Base-by-base conservation (phyloP, 1,284 basidiomycete genomes). In the Vanrija humicola region DNA sequence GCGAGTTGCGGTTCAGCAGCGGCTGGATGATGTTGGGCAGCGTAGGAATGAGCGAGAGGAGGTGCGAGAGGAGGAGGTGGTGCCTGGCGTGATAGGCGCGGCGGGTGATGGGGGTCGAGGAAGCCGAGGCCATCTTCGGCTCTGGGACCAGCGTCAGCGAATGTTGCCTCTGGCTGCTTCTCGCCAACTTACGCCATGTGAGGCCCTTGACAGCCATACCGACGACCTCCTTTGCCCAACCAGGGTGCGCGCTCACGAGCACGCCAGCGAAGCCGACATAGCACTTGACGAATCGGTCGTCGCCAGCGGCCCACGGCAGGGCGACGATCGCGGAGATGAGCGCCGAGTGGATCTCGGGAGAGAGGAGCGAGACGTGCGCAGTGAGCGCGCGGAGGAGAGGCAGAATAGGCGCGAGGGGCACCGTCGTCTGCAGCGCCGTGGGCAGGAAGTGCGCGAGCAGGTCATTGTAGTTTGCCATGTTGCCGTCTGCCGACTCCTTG, bases 251-350 rank as follows among this genome's bases (percentile, higher is more conserved):
- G 63, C 88, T 92, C 62, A 97, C 85, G 39, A 99, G 84, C 78
- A 94, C 90, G 44, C 90, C 90, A 45, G 93, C 84, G 70, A 97
- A 97, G 25, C 88, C 83, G 25, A 86, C 86, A 73, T 92, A 96
- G 14, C 86, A 84, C 73, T 86, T 88, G 50, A 92, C 91, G 64
- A 94, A 90, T 19, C 81, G 78, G 46, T 80, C 80, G 44, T 83
- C 83, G 64, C 94, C 90, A 6, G 86, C 88, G 6, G 89, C 87
- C 96, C 96, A 99, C 6, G 93, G 91, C 65, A 96, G 81, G 56
- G 82, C 83, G 54, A 97, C 81, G 58, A 98, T 86, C 28, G 91
- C 90, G 58, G 94, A 86, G 34, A 98, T 87, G 19, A 99, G 84
- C 0, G 84, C 74, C n/a, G 84, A 79, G 70, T 98, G 94, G 5